Conservation (phyloP, 1,284 basidiomycete genomes). For the Cryptococcus wingfieldii region DNA sequence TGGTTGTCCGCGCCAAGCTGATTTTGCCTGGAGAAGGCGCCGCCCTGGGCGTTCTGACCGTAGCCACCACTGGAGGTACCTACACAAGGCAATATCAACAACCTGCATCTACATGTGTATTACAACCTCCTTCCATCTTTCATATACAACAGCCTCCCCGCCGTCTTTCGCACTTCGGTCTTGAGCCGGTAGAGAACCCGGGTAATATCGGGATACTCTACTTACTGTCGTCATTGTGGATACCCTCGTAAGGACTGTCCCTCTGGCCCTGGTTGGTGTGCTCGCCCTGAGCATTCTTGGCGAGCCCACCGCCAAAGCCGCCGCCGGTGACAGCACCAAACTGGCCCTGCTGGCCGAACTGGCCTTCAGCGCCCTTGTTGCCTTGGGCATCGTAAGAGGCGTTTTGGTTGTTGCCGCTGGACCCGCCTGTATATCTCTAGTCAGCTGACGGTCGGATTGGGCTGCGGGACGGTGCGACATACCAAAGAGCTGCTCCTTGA, state of each 20-base stretch:
- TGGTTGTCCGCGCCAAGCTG: constrained; percentile 25
- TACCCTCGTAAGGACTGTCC: constrained; percentile 25
- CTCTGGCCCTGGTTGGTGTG: constrained; percentile 16
- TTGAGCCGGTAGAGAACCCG: not conserved
- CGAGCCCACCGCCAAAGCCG: constrained; percentile 21
- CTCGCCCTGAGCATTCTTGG: constrained; percentile 8
- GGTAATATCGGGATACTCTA: not conserved
- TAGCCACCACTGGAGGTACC: constrained; percentile 37
- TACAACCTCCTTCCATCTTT: not conserved
- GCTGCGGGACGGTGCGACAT: not conserved
- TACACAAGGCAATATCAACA: not conserved
- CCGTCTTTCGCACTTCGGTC: too few relatives aligned
- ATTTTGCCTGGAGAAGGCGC: constrained; percentile 34
- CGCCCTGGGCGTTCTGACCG: constrained; percentile 34
- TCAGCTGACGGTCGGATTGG: not conserved
- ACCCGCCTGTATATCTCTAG: not conserved
- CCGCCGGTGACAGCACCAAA: constrained; percentile 19
- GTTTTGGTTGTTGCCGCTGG: not conserved
- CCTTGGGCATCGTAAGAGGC: constrained; percentile 13
- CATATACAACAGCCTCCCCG: too few relatives aligned
- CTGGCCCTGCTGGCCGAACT: constrained; percentile 22
- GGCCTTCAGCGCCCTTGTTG: constrained; percentile 18
- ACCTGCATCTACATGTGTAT: not conserved
- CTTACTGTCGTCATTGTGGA: constrained; percentile 9
- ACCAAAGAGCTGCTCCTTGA: constrained; percentile 20